Evolutionary conservation across 2,329 filamentous ascomycete species (phyloP).

Genomic region (Colletotrichum sp.): DNA sequence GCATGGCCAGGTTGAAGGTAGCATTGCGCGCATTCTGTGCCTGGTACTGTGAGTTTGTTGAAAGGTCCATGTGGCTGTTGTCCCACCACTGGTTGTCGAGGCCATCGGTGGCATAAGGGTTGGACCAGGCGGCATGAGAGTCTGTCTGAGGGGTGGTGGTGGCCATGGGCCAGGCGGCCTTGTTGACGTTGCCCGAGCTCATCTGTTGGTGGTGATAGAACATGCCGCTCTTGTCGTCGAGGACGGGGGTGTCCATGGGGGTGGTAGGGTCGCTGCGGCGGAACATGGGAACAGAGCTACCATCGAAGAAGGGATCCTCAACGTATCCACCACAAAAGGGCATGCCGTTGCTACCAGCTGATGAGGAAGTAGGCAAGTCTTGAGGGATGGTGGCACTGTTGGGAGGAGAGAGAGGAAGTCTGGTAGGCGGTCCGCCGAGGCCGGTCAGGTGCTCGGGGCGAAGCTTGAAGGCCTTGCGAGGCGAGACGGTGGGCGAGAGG

Average conservation of each 20-base stretch:
- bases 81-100: constrained; percentile 35
- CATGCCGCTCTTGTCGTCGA: constrained; percentile 33
- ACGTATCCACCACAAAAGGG: constrained; percentile 40
- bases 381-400: constrained; percentile 30
- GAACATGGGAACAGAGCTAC: constrained; percentile 30
- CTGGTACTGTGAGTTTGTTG: constrained; percentile 29
- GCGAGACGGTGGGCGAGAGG: constrained; percentile 22
- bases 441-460: constrained; percentile 26
- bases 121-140: constrained; percentile 21
- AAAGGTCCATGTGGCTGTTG: constrained; percentile 31
- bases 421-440: constrained; percentile 21
- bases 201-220: constrained; percentile 27
- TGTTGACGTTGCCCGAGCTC: constrained; percentile 23
- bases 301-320: constrained; percentile 44
- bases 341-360: constrained; percentile 10
- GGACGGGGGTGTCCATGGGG: constrained; percentile 42
- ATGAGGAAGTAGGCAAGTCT: constrained; percentile 13
- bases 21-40: constrained; percentile 37
- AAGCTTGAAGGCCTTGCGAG: constrained; percentile 37
- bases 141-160: constrained; percentile 14
- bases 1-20: constrained; percentile 43
- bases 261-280: constrained; percentile 36
- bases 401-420: constrained; percentile 23
- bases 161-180: constrained; percentile 27
- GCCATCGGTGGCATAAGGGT: constrained; percentile 9